Conservation (phyloP, 1,284 basidiomycete genomes). For the Irpex sp. region DNA sequence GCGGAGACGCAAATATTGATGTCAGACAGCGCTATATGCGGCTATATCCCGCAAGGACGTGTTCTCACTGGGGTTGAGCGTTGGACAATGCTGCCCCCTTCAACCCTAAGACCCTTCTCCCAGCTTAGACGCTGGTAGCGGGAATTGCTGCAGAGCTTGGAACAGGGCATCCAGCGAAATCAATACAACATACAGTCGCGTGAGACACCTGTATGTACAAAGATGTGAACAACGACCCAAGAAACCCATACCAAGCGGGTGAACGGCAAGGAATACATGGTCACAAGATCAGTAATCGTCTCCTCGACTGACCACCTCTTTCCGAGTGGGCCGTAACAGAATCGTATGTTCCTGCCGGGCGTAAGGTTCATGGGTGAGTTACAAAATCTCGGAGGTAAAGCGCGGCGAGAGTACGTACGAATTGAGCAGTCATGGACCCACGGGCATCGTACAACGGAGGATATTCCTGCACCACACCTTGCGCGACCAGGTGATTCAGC, state of each 20-base stretch:
- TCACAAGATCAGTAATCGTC: slow-evolving; percentile 64
- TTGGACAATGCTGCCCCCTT: too few relatives aligned
- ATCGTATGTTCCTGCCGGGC: slow-evolving; percentile 85
- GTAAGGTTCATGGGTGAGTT: neutral
- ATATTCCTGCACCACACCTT: slow-evolving; percentile 89
- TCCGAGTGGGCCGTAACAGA: slow-evolving; percentile 76
- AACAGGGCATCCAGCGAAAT: too few relatives aligned
- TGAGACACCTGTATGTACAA: too few relatives aligned
- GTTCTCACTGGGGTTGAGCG: neutral
- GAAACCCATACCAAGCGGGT: too few relatives aligned
- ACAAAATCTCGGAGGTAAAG: too few relatives aligned
- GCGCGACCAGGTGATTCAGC: slow-evolving; percentile 86
- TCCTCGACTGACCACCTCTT: slow-evolving; percentile 93
- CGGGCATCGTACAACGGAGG: slow-evolving; percentile 80
- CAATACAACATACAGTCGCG: too few relatives aligned
- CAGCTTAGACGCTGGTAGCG: too few relatives aligned
- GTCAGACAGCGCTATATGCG: neutral
- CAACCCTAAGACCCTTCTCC: too few relatives aligned
- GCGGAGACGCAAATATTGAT: too few relatives aligned
- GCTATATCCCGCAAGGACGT: neutral
- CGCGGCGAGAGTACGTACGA: slow-evolving; percentile 45
- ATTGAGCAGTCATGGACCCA: slow-evolving; percentile 92
- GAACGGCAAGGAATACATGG: too few relatives aligned
- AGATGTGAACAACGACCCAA: too few relatives aligned
- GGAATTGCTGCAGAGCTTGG: too few relatives aligned